Conservation (phyloP, 129 eudicot species). For the Pseudognaphalium luteoalbum region DNA sequence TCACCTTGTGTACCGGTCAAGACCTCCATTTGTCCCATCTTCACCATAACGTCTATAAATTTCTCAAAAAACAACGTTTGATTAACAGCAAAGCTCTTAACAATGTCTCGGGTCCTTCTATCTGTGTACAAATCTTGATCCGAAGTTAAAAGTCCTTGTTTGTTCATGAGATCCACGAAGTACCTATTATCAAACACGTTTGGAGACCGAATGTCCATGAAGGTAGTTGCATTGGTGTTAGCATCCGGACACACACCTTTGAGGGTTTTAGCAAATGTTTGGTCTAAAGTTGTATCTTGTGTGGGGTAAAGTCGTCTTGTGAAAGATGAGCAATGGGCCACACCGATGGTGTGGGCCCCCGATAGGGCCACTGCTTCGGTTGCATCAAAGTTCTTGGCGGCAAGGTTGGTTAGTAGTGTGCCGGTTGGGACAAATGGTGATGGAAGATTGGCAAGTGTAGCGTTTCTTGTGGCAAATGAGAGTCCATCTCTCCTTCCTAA, state of each 20-base stretch:
- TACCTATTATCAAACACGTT: slow-evolving; percentile 70
- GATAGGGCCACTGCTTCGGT: slow-evolving; percentile 72
- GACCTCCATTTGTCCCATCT: slow-evolving; percentile 75
- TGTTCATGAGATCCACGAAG: slow-evolving; percentile 64
- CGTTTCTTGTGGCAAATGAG: slow-evolving; percentile 51
- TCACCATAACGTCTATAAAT: slow-evolving; percentile 56
- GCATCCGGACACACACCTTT: slow-evolving; percentile 40
- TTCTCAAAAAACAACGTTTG: slow-evolving; percentile 68
- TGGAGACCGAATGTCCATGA: slow-evolving; percentile 55
- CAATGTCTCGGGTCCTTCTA: slow-evolving; percentile 49
- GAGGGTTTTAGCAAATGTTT: slow-evolving; percentile 52
- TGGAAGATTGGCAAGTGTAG: slow-evolving; percentile 57
- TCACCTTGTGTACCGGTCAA: slow-evolving; percentile 68
- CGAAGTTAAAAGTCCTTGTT: slow-evolving; percentile 58
- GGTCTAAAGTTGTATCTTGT: slow-evolving; percentile 57
- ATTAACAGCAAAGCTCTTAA: slow-evolving; percentile 58
- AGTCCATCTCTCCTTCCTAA: slow-evolving; percentile 60
- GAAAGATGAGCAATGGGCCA: slow-evolving; percentile 58
- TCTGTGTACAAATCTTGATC: slow-evolving; percentile 68
- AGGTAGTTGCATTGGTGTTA: slow-evolving; percentile 40
- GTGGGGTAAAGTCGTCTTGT: slow-evolving; percentile 53
- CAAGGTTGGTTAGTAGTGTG: slow-evolving; percentile 37
- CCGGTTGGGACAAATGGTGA: slow-evolving; percentile 48
- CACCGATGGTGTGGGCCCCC: slow-evolving; percentile 73
- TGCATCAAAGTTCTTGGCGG: slow-evolving; percentile 42